phyloP scores from a whole-genome alignment of 306 rosid species.

The Gynostemma pentaphyllum region DNA sequence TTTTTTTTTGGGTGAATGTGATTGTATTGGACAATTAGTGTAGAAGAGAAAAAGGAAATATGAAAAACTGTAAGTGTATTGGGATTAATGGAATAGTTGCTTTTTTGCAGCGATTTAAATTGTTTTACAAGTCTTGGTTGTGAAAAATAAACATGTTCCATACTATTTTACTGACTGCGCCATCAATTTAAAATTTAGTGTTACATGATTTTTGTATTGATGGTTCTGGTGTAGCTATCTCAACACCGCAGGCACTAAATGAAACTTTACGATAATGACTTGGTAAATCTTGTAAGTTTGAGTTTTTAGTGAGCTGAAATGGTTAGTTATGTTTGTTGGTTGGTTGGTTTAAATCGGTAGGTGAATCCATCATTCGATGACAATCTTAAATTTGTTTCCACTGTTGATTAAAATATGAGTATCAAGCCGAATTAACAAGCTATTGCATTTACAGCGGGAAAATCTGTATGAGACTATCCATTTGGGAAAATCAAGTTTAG shows the following conservation, averaged over 20 bases:
- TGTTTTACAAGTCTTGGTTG: constrained; percentile 8
- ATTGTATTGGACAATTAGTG: constrained; percentile 25
- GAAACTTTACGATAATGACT: neutral
- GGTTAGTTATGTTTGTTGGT: neutral
- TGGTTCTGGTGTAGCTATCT: neutral
- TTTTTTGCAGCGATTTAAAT: constrained; percentile 11
- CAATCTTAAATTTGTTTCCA: neutral
- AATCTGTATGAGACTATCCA: neutral
- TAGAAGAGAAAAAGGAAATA: constrained; percentile 13
- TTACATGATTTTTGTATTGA: neutral
- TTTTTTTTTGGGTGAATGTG: constrained; percentile 18
- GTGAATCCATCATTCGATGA: neutral
- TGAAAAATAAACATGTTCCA: neutral
- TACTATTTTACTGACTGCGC: neutral
- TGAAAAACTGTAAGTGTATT: constrained; percentile 17
- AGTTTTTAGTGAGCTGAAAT: neutral
- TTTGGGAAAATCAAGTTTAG: neutral
- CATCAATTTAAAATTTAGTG: constrained; percentile 3
- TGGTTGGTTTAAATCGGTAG: neutral
- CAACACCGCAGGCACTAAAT: neutral
- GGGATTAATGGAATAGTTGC: constrained; percentile 21
- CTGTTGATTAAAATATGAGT: neutral
- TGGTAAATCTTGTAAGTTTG: neutral
- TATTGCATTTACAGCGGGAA: neutral
- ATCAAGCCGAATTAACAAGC: neutral